Percentiles rank a stretch among this genome's conserved stretches.
Conservation (phyloP, 345 rosid genomes). For the Reutealis trisperma region DNA sequence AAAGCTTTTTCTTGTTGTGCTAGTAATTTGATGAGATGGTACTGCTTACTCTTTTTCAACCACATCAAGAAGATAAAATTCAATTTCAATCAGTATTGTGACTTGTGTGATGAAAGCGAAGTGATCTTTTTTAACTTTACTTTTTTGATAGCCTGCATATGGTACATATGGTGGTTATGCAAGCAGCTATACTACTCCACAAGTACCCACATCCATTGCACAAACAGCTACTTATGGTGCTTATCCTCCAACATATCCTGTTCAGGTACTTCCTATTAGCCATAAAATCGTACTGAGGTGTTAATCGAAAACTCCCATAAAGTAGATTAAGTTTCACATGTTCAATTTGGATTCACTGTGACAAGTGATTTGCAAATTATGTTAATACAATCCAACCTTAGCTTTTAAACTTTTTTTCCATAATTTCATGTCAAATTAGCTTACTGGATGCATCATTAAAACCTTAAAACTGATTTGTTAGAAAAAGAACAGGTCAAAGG, state of each 20-base stretch:
- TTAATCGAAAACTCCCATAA: no score
- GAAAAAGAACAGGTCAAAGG: no score
- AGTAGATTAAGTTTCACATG: no score
- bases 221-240: slow-evolving; percentile 70
- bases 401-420: not conserved
- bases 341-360: no score
- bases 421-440: no score
- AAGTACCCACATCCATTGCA: slow-evolving; percentile 65
- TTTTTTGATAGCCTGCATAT: slow-evolving; percentile 61
- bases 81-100: not conserved
- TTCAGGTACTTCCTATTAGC: slow-evolving; percentile 52
- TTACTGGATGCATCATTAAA: no score
- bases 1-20: not conserved
- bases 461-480: no score
- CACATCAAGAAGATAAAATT: not conserved
- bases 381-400: not conserved
- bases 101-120: not conserved
- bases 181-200: slow-evolving; percentile 63
- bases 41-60: not conserved
- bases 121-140: not conserved
- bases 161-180: slow-evolving; percentile 74
- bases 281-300: not conserved
- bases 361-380: no score
- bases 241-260: slow-evolving; percentile 77
- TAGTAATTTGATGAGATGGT: not conserved